These are phyloP conservation scores for Babesia gibsoni DNA, from an alignment of 169 alveolate genomes.

Conservation along the genomic window DNA sequence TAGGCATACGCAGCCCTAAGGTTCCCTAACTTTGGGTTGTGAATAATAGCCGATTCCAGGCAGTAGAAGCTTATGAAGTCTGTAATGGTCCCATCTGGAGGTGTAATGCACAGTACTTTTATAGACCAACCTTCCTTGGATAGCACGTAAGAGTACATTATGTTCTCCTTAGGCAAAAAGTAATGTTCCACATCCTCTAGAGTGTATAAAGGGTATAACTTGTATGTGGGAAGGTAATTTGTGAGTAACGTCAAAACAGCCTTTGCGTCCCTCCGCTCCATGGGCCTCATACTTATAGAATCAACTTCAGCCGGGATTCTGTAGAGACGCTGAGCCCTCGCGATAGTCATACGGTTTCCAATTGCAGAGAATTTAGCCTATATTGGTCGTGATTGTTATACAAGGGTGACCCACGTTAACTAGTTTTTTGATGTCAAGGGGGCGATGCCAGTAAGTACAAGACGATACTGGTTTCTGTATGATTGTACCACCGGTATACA, in stretches of 20 bases:
- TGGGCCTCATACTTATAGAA: conserved; percentile 74
- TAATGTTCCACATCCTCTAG: conserved; percentile 88
- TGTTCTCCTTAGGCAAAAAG: conserved; percentile 86
- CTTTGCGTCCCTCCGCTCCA: conserved; percentile 86
- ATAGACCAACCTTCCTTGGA: conserved; percentile 57
- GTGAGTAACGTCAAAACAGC: conserved; percentile 76
- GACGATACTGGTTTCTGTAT: conserved; percentile 93
- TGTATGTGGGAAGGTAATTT: conserved; percentile 71
- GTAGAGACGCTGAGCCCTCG: conserved; percentile 85
- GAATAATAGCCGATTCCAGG: conserved; percentile 88
- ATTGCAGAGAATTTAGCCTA: conserved; percentile 80
- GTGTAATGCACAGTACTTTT: conserved; percentile 6
- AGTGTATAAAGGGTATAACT: conserved; percentile 80
- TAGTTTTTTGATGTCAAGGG: conserved; percentile 82
- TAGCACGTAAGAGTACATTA: conserved; percentile 90
- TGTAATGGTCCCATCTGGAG: conserved; percentile 75
- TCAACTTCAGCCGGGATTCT: conserved; percentile 71
- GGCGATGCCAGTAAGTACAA: conserved; percentile 86
- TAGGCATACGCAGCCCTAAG: conserved; percentile 89
- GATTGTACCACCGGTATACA: conserved; percentile 95
- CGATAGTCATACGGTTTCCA: conserved; percentile 83
- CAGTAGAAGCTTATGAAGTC: conserved; percentile 91
- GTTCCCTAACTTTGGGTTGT: conserved; percentile 77
- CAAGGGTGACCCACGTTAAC: conserved; percentile 71
- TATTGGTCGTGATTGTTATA: neutral